phyloP scores from a whole-genome alignment of 148 eudicot genomes.

The Spergularia bocconei region DNA sequence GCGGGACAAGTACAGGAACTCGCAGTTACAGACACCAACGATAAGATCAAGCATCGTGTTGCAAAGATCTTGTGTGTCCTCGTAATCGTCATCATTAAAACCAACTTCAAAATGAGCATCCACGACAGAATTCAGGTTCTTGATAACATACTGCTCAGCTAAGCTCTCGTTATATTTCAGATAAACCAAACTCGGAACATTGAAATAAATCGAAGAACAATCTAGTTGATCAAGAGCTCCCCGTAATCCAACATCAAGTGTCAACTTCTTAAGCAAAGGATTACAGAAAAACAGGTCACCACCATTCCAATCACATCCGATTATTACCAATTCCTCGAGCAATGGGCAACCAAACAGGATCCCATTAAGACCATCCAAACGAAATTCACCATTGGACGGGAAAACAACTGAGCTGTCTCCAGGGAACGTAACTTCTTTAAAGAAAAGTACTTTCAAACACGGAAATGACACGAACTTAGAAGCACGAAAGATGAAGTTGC shows the following conservation, averaged over 20 bases:
- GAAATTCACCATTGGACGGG: not conserved
- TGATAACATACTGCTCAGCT: not conserved
- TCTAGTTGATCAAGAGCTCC: conserved; percentile 11
- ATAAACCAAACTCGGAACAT: conserved; percentile 17
- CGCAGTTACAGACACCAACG: conserved; percentile 11
- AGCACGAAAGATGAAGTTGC: conserved; percentile 1
- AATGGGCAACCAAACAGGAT: conserved; percentile 16
- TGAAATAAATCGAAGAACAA: not conserved
- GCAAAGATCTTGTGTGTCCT: conserved; percentile 10
- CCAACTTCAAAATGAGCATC: conserved; percentile 18
- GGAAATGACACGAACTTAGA: conserved; percentile 18
- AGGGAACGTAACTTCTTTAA: conserved; percentile 11
- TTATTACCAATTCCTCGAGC: conserved; percentile 24
- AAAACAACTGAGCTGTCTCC: not conserved
- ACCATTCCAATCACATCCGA: conserved; percentile 19
- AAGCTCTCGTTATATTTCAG: conserved; percentile 16
- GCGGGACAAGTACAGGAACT: conserved; percentile 23
- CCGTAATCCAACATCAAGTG: conserved; percentile 20
- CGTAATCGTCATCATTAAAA: conserved; percentile 22
- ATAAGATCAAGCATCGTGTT: conserved; percentile 13
- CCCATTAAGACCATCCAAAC: not conserved
- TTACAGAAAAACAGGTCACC: conserved; percentile 11
- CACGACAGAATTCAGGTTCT: conserved; percentile 9
- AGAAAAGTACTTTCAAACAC: conserved; percentile 17
- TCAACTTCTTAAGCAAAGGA: conserved; percentile 21